phyloP scores from a whole-genome alignment of 129 eudicot genomes.

The Tagetes erecta region DNA sequence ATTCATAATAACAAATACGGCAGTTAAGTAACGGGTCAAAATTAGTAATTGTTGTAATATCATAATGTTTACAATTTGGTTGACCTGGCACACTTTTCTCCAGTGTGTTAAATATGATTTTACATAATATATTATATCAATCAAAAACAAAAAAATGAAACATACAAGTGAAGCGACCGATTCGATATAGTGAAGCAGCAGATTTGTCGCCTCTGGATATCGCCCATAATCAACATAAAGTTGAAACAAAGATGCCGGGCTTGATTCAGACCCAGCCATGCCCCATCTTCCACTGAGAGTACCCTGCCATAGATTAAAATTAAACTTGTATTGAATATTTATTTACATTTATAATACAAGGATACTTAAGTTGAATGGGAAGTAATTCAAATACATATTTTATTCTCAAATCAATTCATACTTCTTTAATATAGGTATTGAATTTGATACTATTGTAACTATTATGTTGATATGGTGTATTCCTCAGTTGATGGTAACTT shows the following conservation, averaged over 20 bases:
- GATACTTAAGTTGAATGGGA: neutral
- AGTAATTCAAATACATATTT: neutral
- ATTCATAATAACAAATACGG: neutral
- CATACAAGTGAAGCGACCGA: slow-evolving; percentile 66
- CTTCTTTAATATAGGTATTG: neutral
- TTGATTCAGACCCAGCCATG: slow-evolving; percentile 80
- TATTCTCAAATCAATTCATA: neutral
- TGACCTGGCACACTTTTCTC: neutral
- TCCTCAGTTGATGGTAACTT: neutral
- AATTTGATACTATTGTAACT: neutral
- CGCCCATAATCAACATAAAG: slow-evolving; percentile 86
- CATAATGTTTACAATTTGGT: neutral
- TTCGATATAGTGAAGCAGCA: slow-evolving; percentile 75
- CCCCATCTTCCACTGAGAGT: slow-evolving; percentile 57
- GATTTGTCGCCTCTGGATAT: slow-evolving; percentile 71
- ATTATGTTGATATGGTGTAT: neutral
- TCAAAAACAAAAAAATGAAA: slow-evolving; percentile 15
- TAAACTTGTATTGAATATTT: neutral
- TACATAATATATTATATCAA: neutral
- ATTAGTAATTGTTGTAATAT: neutral
- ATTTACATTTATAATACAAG: slow-evolving; percentile 1
- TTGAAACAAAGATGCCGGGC: slow-evolving; percentile 77
- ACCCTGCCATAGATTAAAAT: slow-evolving; percentile 47
- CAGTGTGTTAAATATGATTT: neutral
- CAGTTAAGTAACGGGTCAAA: neutral